Base-by-base conservation (phyloP, 495 filamentous ascomycete species). In the Lasiosphaeriaceae sp. region DNA sequence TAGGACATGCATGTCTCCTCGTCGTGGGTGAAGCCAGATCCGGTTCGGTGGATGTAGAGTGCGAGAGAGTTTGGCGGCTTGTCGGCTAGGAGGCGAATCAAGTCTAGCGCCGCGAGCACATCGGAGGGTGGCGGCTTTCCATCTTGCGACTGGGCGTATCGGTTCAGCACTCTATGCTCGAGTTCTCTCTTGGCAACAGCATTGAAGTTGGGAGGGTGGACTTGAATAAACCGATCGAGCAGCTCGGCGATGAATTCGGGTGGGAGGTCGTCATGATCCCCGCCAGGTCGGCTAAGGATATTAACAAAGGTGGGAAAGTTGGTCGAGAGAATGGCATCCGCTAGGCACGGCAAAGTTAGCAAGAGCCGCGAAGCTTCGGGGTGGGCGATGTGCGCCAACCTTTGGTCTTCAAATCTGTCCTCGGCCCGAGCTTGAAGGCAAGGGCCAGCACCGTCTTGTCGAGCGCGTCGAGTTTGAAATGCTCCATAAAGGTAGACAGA, bases 401-500 rank as follows among this genome's bases (percentile, higher is more conserved):
- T 83, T 97, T 97, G 16, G 83, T 87, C 62, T 90, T 88, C 50
- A 97, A 75, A 71, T 96, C 92, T 47, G 82, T 72, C 63, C 87
- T 90, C 54, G 81, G 80, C 8, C 84, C 87, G 34, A 85, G 83
- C 70, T 92, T 94, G 66, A 95, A 95, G 3, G 93, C 90, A 47
- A 96, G 75, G 23, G 91, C 90, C 44, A 99, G 78, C n/a, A 93
- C 78, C 17, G 89, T 88, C 77, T 95, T 96, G 64, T 90, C 80
- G 16, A 96, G 64, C 9, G 90, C 84, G 71, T 96, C 90, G 34
- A 99, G 79, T 58, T 91, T 88, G 77, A 97, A 97, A 67, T 96
- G 91, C 51, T 92, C 88, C 77, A 96, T 82, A 63, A 99, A 97
- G 4, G 86, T 89, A 3, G 90, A 88, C 11, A 97, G 79, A 66